Evolutionary conservation across 1,139 yeast species (phyloP).

Genomic region (Debaryomyces sp.): DNA sequence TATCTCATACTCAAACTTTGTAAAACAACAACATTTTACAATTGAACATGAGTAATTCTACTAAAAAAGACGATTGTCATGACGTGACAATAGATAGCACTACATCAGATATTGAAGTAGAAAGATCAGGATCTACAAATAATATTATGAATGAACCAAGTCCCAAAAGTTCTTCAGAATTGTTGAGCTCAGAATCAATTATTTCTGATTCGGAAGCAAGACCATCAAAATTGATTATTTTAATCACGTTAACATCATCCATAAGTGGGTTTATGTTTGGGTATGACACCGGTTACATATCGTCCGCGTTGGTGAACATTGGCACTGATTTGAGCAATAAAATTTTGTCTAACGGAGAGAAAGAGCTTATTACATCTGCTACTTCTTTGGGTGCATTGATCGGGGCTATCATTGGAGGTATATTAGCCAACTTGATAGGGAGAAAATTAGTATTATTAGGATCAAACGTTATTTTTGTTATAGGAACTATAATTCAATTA

Average conservation of each 20-base stretch:
- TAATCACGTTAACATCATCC: constrained; percentile 77
- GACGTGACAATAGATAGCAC: constrained; percentile 3
- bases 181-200: constrained; percentile 1
- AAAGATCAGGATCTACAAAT: neutral
- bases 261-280: constrained; percentile 97
- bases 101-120: constrained; percentile 2
- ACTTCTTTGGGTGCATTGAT: constrained; percentile 90
- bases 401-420: constrained; percentile 77
- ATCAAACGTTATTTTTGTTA: constrained; percentile 75
- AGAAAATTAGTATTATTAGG: constrained; percentile 79
- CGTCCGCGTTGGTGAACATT: constrained; percentile 85
- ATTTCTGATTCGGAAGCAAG: constrained; percentile 26
- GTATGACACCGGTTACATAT: constrained; percentile 94
- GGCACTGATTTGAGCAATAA: constrained; percentile 67
- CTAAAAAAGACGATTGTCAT: constrained; percentile 1
- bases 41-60: neutral
- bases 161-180: constrained; percentile 7
- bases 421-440: constrained; percentile 78
- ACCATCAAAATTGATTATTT: constrained; percentile 66
- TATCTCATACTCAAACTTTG: neutral
- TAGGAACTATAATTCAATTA: constrained; percentile 84
- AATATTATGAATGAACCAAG: neutral
- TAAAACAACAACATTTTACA: neutral
- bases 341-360: constrained; percentile 68
- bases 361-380: constrained; percentile 91